A percentile compares a stretch with the other conserved stretches of the same genome.
Conservation (phyloP, 2,329 filamentous ascomycete genomes). For the Chrysoporthe deuterocubensis region DNA sequence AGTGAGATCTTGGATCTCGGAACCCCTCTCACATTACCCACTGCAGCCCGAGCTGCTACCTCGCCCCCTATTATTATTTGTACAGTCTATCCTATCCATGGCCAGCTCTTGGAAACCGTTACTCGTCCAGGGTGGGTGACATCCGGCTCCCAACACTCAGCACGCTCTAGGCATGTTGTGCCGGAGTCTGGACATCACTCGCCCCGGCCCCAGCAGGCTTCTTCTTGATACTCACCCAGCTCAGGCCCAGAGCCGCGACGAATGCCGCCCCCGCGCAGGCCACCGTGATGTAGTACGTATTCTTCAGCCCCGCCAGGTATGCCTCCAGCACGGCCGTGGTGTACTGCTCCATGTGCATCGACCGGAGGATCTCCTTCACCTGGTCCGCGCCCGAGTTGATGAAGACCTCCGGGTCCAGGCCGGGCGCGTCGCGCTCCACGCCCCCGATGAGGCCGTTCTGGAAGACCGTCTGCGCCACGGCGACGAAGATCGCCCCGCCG, state of each 20-base stretch:
- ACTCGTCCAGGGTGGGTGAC: too few relatives aligned
- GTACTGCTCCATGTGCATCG: slow-evolving; percentile 46
- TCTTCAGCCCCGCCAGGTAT: slow-evolving; percentile 54
- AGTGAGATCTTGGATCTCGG: too few relatives aligned
- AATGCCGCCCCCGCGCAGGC: slow-evolving; percentile 53
- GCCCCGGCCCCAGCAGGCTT: too few relatives aligned
- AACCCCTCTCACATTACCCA: too few relatives aligned
- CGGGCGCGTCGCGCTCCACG: slow-evolving; percentile 31
- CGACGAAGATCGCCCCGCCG: slow-evolving; percentile 66
- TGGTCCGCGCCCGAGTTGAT: slow-evolving; percentile 41
- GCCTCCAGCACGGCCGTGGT: slow-evolving; percentile 49
- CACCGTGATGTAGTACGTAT: slow-evolving; percentile 57
- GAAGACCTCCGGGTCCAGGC: slow-evolving; percentile 24
- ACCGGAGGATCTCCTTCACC: slow-evolving; percentile 48
- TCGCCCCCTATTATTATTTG: too few relatives aligned
- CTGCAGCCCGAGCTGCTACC: too few relatives aligned
- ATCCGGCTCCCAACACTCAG: too few relatives aligned
- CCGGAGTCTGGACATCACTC: too few relatives aligned
- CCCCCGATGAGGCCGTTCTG: slow-evolving; percentile 62
- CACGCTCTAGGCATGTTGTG: slow-evolving; percentile 11
- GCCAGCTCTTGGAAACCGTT: too few relatives aligned
- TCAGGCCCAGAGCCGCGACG: slow-evolving; percentile 46
- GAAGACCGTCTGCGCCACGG: slow-evolving; percentile 70
- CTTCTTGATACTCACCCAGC: slow-evolving; percentile 60
- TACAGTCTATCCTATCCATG: too few relatives aligned